phyloP scores from a whole-genome alignment of 2,329 filamentous ascomycete genomes.

The Rasamsonia emersonii region DNA sequence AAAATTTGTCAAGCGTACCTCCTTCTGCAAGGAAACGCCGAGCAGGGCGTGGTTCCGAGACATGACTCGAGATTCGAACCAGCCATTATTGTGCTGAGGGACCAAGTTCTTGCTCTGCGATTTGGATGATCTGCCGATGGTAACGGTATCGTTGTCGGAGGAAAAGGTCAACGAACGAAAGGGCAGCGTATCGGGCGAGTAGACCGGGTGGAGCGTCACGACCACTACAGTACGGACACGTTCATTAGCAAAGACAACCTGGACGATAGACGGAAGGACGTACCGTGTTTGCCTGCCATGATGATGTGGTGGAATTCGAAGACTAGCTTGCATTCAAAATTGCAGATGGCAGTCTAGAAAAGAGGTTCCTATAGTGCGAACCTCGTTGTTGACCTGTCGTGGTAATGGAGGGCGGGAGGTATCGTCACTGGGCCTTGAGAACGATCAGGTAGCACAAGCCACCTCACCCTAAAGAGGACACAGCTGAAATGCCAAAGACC shows the following conservation, averaged over 20 bases:
- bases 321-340: no score
- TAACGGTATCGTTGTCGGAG: conserved; percentile 16
- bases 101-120: conserved; percentile 26
- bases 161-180: conserved; percentile 26
- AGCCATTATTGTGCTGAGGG: conserved; percentile 31
- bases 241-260: no score
- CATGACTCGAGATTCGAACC: conserved; percentile 41
- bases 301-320: no score
- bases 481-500: no score
- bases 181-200: conserved; percentile 15
- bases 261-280: no score
- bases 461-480: no score
- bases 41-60: conserved; percentile 39
- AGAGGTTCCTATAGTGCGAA: no score
- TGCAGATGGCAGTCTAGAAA: no score
- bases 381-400: no score
- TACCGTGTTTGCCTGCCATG: conserved; percentile 9
- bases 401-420: no score
- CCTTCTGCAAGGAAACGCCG: conserved; percentile 15
- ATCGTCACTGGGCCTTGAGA: no score
- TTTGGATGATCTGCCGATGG: conserved; percentile 36
- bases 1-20: conserved; percentile 15
- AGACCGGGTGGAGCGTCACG: conserved; percentile 24
- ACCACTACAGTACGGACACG: conserved; percentile 18
- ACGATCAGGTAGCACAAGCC: no score